Base-by-base conservation (phyloP, 768 basidiomycete species). In the Strobilomyces confusus region DNA sequence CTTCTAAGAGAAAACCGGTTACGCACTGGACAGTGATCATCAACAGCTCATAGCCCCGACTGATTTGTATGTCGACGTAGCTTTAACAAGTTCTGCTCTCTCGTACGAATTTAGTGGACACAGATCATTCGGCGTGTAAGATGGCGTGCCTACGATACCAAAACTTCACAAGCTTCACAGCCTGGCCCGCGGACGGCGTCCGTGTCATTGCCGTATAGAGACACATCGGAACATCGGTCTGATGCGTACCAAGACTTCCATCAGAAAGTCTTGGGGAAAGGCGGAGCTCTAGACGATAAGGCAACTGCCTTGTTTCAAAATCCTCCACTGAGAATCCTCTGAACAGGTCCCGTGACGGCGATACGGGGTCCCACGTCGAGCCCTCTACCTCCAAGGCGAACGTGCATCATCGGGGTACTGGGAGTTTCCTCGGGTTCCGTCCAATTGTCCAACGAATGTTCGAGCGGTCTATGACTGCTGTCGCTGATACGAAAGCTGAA, bases 21-120 rank as follows among this genome's bases (percentile, higher is more conserved):
- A 38, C 46, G 37, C 20, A 41, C 44, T 48, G 33, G 36, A 40
- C 44, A 41, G 4, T 12, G 38, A 49, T 41, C 25, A 33, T 63
- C 48, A 47, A 25, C 23, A 36, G 36, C 45, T 29, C 64, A 66
- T 57, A 57, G 57, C 62, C 62, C 59, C 42, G 19, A 44, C 37
- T 23, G 55, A 57, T 52, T 36, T n/a, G 49, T 52, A 44, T 26
- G 26, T 46, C 47, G 20, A 51, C 37, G 32, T 38, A 48, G 56
- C 34, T 11, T 42, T 51, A 22, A 13, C n/a, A 30, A 20, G 4
- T 23, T 14, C 13, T 37, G 30, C 32, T 23, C 52, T 49, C 44
- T 44, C 23, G 51, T n/a, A 47, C 40, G 9, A 38, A 54, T 57
- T 29, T 46, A 25, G 43, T n/a, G 37, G 11, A 53, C 48, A 19